Evolutionary conservation across 371 early-diverging fungal genomes (phyloP).

Genomic region (Coemansia sp.): DNA sequence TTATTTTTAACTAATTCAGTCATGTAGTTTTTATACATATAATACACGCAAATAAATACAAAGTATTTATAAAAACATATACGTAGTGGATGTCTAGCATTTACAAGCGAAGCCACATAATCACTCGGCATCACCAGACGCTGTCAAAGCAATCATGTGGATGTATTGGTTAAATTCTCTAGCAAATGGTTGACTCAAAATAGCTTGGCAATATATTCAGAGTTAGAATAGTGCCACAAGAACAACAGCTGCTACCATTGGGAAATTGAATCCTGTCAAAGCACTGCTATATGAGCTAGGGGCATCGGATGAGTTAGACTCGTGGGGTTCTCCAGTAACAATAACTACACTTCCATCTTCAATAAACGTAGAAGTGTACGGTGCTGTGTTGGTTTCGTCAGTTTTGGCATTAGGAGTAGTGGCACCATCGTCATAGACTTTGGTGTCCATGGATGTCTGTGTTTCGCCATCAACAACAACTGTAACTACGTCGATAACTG

Average conservation of each 20-base stretch:
- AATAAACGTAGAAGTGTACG: conserved; percentile 32
- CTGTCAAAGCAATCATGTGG: too few species aligned
- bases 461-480: conserved; percentile 34
- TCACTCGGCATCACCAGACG: background rate
- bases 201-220: background rate
- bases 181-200: background rate
- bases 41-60: background rate
- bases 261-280: background rate
- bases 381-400: background rate
- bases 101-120: conserved; percentile 7
- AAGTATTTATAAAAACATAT: background rate
- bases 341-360: conserved; percentile 34
- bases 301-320: background rate
- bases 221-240: conserved; percentile 7
- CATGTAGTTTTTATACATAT: background rate
- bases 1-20: background rate
- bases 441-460: conserved; percentile 23
- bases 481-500: conserved; percentile 31
- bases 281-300: background rate
- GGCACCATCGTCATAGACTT: conserved; percentile 15
- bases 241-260: background rate
- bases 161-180: too few species aligned
- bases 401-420: background rate
- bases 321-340: conserved; percentile 20
- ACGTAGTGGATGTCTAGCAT: conserved; percentile 1